Percentiles rank a stretch among this genome's conserved stretches.
Conservation (phyloP, 2,329 filamentous ascomycete species). For the Aureobasidium sp. region DNA sequence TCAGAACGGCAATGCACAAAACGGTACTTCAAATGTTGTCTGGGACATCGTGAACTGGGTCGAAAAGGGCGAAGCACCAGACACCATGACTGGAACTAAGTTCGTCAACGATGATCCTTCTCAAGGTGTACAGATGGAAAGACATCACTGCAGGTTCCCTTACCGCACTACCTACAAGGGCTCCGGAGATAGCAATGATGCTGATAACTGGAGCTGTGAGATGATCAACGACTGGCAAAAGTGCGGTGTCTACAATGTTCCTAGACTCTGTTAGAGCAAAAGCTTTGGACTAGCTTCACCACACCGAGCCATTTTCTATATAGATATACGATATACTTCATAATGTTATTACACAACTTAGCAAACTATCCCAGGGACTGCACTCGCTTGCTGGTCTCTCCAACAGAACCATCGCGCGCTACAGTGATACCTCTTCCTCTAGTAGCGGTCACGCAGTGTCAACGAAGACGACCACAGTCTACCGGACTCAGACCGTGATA, state of each 20-base stretch:
- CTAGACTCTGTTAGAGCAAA: neutral
- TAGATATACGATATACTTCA: too few relatives aligned
- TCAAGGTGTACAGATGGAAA: slow-evolving; percentile 31
- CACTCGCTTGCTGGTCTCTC: too few relatives aligned
- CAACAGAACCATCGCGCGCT: too few relatives aligned
- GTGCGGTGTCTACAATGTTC: neutral
- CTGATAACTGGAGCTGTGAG: slow-evolving; percentile 19
- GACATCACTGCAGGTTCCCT: slow-evolving; percentile 32
- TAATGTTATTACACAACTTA: too few relatives aligned
- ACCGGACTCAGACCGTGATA: neutral
- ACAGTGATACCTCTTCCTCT: too few relatives aligned
- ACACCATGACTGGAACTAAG: slow-evolving; percentile 32
- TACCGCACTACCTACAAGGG: slow-evolving; percentile 15
- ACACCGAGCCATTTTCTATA: too few relatives aligned
- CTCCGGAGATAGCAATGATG: slow-evolving; percentile 21
- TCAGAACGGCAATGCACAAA: slow-evolving; percentile 27
- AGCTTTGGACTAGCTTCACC: too few relatives aligned
- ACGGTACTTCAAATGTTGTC: slow-evolving; percentile 27
- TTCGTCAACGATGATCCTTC: slow-evolving; percentile 30
- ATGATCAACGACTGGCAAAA: slow-evolving; percentile 7
- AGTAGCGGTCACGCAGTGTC: too few relatives aligned
- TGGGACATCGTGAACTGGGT: slow-evolving; percentile 42
- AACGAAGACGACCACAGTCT: neutral
- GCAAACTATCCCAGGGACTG: too few relatives aligned
- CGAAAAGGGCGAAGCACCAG: slow-evolving; percentile 31